phyloP scores from a whole-genome alignment of 148 eudicot species.

The Rhododendron mucronatum region DNA sequence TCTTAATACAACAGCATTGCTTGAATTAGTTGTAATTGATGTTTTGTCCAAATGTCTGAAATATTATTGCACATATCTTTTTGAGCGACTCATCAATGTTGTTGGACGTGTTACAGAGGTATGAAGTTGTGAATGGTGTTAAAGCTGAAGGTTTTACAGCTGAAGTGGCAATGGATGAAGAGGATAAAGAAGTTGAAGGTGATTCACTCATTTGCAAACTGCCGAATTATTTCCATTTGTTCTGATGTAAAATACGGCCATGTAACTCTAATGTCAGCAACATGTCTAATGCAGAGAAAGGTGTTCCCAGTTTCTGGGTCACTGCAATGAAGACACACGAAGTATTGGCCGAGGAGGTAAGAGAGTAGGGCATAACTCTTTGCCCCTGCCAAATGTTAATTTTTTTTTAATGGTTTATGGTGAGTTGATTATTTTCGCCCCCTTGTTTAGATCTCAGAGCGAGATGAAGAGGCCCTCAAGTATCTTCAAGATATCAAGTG shows the following conservation, averaged over 20 bases:
- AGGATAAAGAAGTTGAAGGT: slow-evolving; percentile 49
- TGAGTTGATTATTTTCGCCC: not conserved
- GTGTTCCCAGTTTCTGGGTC: slow-evolving; percentile 87
- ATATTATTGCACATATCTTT: no score
- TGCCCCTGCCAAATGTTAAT: not conserved
- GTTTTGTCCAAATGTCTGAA: not conserved
- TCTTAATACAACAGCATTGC: no score
- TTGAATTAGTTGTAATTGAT: not conserved
- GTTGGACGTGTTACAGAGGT: slow-evolving; percentile 48
- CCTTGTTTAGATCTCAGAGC: slow-evolving; percentile 54
- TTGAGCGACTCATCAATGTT: not conserved
- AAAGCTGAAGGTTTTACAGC: slow-evolving; percentile 65
- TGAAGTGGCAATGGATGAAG: slow-evolving; percentile 39
- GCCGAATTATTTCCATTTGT: not conserved
- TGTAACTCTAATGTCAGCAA: not conserved
- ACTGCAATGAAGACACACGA: slow-evolving; percentile 89
- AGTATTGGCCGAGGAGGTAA: slow-evolving; percentile 82
- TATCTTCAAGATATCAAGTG: slow-evolving; percentile 80
- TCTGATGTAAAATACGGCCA: not conserved
- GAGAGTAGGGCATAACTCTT: not conserved
- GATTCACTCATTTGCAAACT: not conserved
- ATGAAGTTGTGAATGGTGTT: slow-evolving; percentile 80
- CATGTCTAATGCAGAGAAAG: slow-evolving; percentile 53
- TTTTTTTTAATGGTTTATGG: not conserved
- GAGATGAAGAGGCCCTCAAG: slow-evolving; percentile 82